Evolutionary conservation across 225 moss, liverwort and hornwort species (phyloP).

Genomic region (Neckera pumila): DNA sequence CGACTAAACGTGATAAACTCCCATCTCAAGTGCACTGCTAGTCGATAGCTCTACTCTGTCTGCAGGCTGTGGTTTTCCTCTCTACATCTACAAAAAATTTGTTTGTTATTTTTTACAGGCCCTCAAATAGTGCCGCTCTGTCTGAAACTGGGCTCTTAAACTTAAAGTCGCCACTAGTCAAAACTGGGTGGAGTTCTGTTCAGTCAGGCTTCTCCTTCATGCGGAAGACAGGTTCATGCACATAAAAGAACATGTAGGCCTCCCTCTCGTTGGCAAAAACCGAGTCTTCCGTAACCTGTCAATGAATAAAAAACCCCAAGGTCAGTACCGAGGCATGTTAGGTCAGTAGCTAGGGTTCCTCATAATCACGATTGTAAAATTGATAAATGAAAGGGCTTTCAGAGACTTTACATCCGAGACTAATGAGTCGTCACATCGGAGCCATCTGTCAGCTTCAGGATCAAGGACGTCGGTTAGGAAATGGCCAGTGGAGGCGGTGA

Average conservation of each 20-base stretch:
- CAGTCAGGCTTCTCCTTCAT: not conserved
- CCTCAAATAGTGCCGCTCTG: not conserved
- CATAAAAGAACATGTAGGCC: conserved; percentile 54
- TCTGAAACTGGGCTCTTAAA: not conserved
- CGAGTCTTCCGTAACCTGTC: conserved; percentile 17
- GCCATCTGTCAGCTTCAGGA: conserved; percentile 19
- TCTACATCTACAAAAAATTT: conserved; percentile 5
- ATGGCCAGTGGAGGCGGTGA: conserved; percentile 30
- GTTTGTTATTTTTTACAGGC: not conserved
- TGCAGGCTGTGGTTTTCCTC: not conserved
- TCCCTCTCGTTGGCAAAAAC: conserved; percentile 27
- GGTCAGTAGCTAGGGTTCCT: too few species aligned
- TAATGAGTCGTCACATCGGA: conserved; percentile 36
- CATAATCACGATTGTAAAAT: not conserved
- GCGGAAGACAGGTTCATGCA: conserved; percentile 8
- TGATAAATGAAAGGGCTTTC: not conserved
- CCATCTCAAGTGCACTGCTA: not conserved
- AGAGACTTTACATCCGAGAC: conserved; percentile 10
- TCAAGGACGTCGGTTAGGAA: conserved; percentile 23
- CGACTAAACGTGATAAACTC: not conserved
- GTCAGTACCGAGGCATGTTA: not conserved
- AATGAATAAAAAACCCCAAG: not conserved
- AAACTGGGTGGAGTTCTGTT: not conserved
- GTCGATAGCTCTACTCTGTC: not conserved
- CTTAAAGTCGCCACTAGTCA: not conserved